Base-by-base conservation (phyloP, 495 filamentous ascomycete genomes). In the Hypoxylon perforatum region DNA sequence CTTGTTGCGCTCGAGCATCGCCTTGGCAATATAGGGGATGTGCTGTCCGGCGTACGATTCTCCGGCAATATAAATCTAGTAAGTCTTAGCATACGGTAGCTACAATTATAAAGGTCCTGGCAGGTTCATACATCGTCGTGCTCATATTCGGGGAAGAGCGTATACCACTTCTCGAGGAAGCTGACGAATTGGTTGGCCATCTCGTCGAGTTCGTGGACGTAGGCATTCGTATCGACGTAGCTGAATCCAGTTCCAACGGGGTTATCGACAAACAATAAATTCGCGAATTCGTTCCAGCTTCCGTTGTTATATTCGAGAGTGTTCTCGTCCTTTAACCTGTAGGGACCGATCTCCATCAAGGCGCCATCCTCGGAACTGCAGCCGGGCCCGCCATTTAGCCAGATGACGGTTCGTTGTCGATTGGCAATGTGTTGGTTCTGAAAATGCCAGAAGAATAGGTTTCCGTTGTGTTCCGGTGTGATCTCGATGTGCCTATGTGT, bases 381-480 rank as follows among this genome's bases (percentile, higher is more conserved):
- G 10, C 95, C 95, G 0, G 95, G 95, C 0, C 95, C 95, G 33
- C 95, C 95, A 75, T 99, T 99, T 41, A 99, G 80, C 95, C 95
- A 99, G 71, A 99, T 90, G 4, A 99, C 91, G 0, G 95, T 97
- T 23, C 94, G 88, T 74, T 96, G 92, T 63, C 86, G 87, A 74
- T 97, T 92, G 35, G 93, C 95, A 59, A 98, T 97, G 72, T 98
- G 94, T 51, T 91, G 87, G 73, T 97, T 98, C 73, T 97, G 88
- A 72, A 88, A 97, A 72, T 96, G 92, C 95, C 95, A 99, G 80
- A 98, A 99, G 83, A 97, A 99, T 1, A 99, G 80, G 76, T 98
- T 94, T 54, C 94, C 94, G 76, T 97, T 92, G 69, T 87, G 84
- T 58, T 90, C 86, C 7, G 89, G 82, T 58, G 90, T 90, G 70